Base-by-base conservation (phyloP, 2,329 filamentous ascomycete genomes). In the Bretziella fagacearum region DNA sequence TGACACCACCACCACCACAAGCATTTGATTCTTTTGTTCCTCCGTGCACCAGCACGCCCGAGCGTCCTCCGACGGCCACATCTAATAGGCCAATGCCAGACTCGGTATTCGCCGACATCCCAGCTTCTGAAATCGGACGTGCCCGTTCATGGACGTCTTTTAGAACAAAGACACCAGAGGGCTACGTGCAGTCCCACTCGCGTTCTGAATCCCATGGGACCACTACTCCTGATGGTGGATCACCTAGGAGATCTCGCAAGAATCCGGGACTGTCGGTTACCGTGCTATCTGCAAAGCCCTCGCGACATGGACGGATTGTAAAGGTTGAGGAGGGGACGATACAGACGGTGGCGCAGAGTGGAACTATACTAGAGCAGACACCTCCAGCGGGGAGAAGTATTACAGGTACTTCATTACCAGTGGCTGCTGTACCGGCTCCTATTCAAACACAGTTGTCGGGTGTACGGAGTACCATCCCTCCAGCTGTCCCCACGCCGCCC, bases 161-260 rank as follows among this genome's bases (percentile, higher is more conserved):
- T n/a, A 35, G 45, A 10, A 22, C 25, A 11, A n/a, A 29, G 18
- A 47, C 45, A 13, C 35, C 36, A 11, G 35, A 40, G 32, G 39
- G 39, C 3, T 40, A 47, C 18, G 29, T 47, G 11, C 26, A 26
- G 10, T 17, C 25, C 3, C 35, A 40, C 6, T 10, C 33, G 8
- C 33, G 35, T 8, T 30, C 39, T 26, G 26, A 40, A 11, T 32
- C 35, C 7, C 25, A 29, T 18, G 26, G 15, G 11, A 29, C 27
- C 15, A 43, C 15, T 17, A 15, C 10, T 10, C 53, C 55, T 25
- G 46, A 51, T 2, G 48, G 49, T 17, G 53, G 53, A 32, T 48
- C 47, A 4, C 41, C 46, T 33, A 39, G 46, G n/a, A 51, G 46
- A 11, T 47, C 51, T 6, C 30, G 46, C 17, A 50, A 47, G 36